A percentile compares a stretch with the other conserved stretches of the same genome.
phyloP scores from a whole-genome alignment of 192 early-diverging fungal species.

The Chytriomyces hyalinus region DNA sequence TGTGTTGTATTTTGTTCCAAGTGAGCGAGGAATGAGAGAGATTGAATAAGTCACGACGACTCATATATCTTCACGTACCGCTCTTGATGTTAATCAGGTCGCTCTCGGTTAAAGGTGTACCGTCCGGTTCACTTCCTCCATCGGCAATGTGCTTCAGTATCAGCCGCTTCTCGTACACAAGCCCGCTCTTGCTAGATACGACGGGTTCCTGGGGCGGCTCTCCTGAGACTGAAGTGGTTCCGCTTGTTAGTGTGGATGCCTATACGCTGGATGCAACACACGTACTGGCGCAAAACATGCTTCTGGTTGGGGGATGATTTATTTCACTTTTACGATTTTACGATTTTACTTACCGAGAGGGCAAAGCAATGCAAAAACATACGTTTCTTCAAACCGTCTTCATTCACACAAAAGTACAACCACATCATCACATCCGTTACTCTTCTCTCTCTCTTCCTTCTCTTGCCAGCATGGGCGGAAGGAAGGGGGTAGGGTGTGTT shows the following conservation, averaged over 20 bases:
- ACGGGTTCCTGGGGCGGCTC: conserved; percentile 88
- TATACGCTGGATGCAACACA: not conserved
- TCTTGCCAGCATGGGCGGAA: too few relatives aligned
- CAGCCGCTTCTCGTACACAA: conserved; percentile 86
- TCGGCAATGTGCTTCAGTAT: conserved; percentile 88
- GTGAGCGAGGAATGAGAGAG: not conserved
- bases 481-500: too few relatives aligned
- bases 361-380: not conserved
- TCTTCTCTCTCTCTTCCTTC: too few relatives aligned
- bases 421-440: too few relatives aligned
- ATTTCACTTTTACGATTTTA: not conserved
- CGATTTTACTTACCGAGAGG: not conserved
- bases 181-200: conserved; percentile 80
- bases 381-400: not conserved
- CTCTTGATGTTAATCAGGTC: conserved; percentile 75
- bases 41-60: not conserved
- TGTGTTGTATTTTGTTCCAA: conserved; percentile 32
- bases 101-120: conserved; percentile 69
- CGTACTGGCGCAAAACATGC: conserved; percentile 14
- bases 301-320: not conserved
- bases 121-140: conserved; percentile 81
- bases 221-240: conserved; percentile 78
- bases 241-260: not conserved
- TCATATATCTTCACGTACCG: conserved; percentile 30
- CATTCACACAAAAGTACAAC: not conserved